Evolutionary conservation across 2,329 filamentous ascomycete species (phyloP).

Genomic region (Colletotrichum incanum): DNA sequence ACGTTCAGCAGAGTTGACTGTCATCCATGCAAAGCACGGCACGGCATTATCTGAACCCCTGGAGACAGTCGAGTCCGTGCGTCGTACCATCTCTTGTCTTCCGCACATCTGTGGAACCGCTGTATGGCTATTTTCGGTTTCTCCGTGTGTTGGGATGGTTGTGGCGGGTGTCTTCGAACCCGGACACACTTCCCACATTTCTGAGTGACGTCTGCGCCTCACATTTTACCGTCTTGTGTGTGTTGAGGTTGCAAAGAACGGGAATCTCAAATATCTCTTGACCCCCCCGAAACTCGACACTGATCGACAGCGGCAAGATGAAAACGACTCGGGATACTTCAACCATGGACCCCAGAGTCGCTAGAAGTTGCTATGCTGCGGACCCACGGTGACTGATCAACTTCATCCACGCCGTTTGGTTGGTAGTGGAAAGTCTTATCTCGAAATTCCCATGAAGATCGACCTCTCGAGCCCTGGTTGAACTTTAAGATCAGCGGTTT

Average conservation of each 20-base stretch:
- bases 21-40: constrained; percentile 19
- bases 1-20: constrained; percentile 37
- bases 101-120: constrained; percentile 14
- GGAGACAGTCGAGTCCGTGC: constrained; percentile 25
- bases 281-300: not conserved
- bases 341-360: constrained; percentile 3
- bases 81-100: constrained; percentile 5
- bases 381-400: constrained; percentile 10
- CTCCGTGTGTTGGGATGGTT: constrained; percentile 27
- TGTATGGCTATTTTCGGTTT: constrained; percentile 29
- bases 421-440: not conserved
- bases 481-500: not conserved
- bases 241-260: constrained; percentile 2
- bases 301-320: constrained; percentile 28
- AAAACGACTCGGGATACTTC: not conserved
- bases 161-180: constrained; percentile 21
- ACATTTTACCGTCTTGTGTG: not conserved
- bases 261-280: constrained; percentile 20
- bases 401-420: not conserved
- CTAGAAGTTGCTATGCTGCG: constrained; percentile 22
- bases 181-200: constrained; percentile 6
- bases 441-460: not conserved
- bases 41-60: constrained; percentile 28
- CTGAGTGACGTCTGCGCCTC: constrained; percentile 16
- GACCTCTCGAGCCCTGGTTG: not conserved